These are phyloP conservation scores for Peronospora destructor DNA, from an alignment of 352 stramenopile genomes.

Conservation along the genomic window DNA sequence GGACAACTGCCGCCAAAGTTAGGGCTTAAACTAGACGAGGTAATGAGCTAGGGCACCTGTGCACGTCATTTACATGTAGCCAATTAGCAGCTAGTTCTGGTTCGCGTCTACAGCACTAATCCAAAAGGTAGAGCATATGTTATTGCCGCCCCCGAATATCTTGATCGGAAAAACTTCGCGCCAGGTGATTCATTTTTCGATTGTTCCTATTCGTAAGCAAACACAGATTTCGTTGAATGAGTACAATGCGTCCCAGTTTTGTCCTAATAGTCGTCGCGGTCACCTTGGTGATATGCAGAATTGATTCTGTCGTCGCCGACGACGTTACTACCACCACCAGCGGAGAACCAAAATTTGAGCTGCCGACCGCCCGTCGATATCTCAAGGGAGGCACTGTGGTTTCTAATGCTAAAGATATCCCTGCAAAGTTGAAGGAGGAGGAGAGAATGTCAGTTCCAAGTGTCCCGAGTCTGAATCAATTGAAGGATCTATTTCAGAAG, in stretches of 20 bases:
- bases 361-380: slow-evolving; percentile 1
- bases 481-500: slow-evolving; percentile 7
- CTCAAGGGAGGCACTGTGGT: slow-evolving; percentile 2
- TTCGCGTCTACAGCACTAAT: too few species aligned
- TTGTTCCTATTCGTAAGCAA: too few species aligned
- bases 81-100: too few species aligned
- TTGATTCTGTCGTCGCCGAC: not conserved
- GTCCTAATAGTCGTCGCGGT: slow-evolving; percentile 1
- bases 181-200: too few species aligned
- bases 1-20: too few species aligned
- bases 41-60: too few species aligned
- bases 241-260: not conserved
- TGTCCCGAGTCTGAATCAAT: not conserved
- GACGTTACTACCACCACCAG: not conserved
- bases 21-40: too few species aligned
- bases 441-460: slow-evolving; percentile 7
- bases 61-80: too few species aligned
- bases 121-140: too few species aligned
- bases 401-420: not conserved
- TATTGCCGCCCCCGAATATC: too few species aligned
- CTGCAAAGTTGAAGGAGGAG: not conserved
- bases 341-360: not conserved
- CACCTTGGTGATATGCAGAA: not conserved
- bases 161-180: too few species aligned
- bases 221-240: not conserved